Evolutionary conservation across 139 green algal genomes (phyloP), one percentile per base, ranked within the genome.

Genomic region (Haematococcus lacustris): DNA sequence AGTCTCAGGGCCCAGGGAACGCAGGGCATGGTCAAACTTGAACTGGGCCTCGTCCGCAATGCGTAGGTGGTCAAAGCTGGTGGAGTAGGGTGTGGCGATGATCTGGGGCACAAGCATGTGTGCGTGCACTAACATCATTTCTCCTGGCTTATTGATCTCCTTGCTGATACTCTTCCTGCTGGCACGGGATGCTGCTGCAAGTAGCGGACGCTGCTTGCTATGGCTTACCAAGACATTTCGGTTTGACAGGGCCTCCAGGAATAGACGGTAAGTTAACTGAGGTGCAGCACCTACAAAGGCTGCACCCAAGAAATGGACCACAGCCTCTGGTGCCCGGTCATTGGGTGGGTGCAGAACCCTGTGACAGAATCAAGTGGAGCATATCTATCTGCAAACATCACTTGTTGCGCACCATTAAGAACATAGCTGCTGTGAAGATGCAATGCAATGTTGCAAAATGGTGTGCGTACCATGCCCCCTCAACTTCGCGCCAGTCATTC

Each of bases 201-300:
- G 47, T 28, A 57, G 47, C n/a, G n/a, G n/a, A n/a, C n/a, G n/a
- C n/a, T n/a, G n/a, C n/a, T n/a, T n/a, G n/a, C n/a, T n/a, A n/a
- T n/a, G n/a, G n/a, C 82, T 71, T 73, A 90, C 83, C 73, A 93
- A 40, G 2, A 89, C 75, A n/a, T 88, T 82, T 0, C 91, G 76
- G n/a, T 83, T 80, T 3, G 90, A 83, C 32, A 97, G 81, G 30
- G 71, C 72, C 76, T 96, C 89, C 33, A 96, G 77, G 57, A 97
- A 88, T 1, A 89, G 76, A 1, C 86, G 50, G 79, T 85, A 85
- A 3, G 57, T 41, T 40, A 85, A 72, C 72, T 84, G 74, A 25
- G 94, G 92, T 1, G 93, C 90, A 9, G 93, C 93, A 1, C 93
- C 94, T 32, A 97, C 90, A 79, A 97, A 97, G 32, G 90, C 90